Evolutionary conservation across 805 yeast species (phyloP).

Genomic region (Sugiyamaella marilandica): DNA sequence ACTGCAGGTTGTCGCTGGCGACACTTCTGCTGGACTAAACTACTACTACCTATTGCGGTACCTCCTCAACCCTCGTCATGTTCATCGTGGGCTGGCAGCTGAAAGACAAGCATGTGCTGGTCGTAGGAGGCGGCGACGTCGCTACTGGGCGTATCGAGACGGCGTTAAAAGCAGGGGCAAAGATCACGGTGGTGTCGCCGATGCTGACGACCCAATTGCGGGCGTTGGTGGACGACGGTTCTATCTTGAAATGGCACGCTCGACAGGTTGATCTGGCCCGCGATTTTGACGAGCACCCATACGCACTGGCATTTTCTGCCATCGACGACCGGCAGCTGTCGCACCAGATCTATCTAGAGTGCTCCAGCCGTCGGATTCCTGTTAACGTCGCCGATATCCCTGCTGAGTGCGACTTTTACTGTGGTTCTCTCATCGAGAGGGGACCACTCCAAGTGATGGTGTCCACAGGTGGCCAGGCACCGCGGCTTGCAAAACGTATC

Average conservation of each 20-base stretch:
- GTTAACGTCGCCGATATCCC: slow-evolving; percentile 86
- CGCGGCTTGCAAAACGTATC: slow-evolving; percentile 63
- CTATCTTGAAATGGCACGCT: neutral
- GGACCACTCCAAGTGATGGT: slow-evolving; percentile 78
- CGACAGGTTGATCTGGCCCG: slow-evolving; percentile 16
- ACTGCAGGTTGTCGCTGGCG: neutral
- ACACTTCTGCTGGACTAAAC: neutral
- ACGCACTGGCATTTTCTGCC: slow-evolving; percentile 68
- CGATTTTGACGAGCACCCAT: slow-evolving; percentile 30
- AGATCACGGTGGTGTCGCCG: slow-evolving; percentile 59
- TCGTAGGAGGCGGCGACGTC: slow-evolving; percentile 66
- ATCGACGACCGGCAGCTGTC: slow-evolving; percentile 65
- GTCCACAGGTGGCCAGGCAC: slow-evolving; percentile 78
- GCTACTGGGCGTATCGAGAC: slow-evolving; percentile 67
- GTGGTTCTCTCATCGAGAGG: slow-evolving; percentile 69
- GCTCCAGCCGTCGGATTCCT: slow-evolving; percentile 43
- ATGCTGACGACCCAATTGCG: slow-evolving; percentile 48
- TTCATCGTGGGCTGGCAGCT: slow-evolving; percentile 20
- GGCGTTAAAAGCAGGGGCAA: slow-evolving; percentile 64
- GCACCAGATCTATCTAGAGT: slow-evolving; percentile 49
- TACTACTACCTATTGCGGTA: neutral
- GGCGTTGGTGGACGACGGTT: slow-evolving; percentile 26
- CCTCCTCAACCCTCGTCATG: neutral
- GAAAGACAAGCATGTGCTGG: slow-evolving; percentile 54
- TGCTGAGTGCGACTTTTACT: slow-evolving; percentile 76